phyloP scores from a whole-genome alignment of 1,284 basidiomycete genomes.

The Heterobasidion irregulare region DNA sequence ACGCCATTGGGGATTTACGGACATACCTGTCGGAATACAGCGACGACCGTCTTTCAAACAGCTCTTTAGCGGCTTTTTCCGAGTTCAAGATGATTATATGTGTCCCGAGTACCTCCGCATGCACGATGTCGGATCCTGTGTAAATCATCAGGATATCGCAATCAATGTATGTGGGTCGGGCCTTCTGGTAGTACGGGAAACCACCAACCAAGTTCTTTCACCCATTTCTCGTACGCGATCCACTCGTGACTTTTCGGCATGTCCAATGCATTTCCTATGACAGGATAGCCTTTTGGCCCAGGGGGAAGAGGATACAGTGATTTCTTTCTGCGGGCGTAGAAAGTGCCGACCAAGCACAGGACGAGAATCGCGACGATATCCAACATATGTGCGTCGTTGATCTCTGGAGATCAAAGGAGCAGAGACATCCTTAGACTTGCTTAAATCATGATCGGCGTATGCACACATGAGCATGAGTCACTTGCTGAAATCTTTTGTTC shows the following conservation, averaged over 20 bases:
- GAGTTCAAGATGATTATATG: constrained; percentile 11
- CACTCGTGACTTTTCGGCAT: constrained; percentile 9
- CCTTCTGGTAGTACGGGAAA: background rate
- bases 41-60: constrained; percentile 8
- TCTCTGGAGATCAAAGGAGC: too few relatives aligned
- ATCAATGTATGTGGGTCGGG: too few relatives aligned
- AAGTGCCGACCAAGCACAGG: too few relatives aligned
- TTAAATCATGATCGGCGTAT: too few relatives aligned
- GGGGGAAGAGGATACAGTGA: constrained; percentile 9
- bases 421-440: too few relatives aligned
- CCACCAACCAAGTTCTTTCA: constrained; percentile 8
- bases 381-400: too few relatives aligned
- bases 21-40: constrained; percentile 10
- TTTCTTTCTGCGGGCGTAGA: too few relatives aligned
- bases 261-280: constrained; percentile 15
- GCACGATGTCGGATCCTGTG: constrained; percentile 8
- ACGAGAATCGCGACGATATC: too few relatives aligned
- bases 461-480: too few relatives aligned
- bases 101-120: constrained; percentile 4
- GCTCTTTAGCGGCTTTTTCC: constrained; percentile 6
- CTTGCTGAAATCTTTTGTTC: too few relatives aligned
- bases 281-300: constrained; percentile 10
- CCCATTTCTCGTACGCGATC: constrained; percentile 10
- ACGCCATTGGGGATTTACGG: background rate
- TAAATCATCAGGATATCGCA: too few relatives aligned